A percentile compares a stretch with the other conserved stretches of the same genome.
phyloP scores from a whole-genome alignment of 306 rosid genomes.

The Echinosophora koreensis region DNA sequence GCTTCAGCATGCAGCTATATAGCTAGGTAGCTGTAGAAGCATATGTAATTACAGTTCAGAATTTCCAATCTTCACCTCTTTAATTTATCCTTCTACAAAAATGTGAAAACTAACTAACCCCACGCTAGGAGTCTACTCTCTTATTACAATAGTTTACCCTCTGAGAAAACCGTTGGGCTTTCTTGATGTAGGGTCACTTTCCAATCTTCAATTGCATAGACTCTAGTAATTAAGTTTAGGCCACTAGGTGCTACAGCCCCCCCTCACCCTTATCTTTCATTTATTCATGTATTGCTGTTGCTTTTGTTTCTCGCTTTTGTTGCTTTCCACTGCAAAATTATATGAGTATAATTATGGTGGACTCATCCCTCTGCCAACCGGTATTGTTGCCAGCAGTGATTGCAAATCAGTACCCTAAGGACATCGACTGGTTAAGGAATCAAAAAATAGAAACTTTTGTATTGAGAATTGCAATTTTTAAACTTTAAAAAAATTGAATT shows the following conservation, averaged over 20 bases:
- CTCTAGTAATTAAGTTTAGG: conserved; percentile 36
- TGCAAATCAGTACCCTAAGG: too few relatives aligned
- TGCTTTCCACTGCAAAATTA: conserved; percentile 55
- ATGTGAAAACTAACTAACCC: conserved; percentile 51
- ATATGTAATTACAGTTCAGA: conserved; percentile 37
- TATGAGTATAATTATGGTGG: conserved; percentile 49
- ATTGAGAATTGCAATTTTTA: too few relatives aligned
- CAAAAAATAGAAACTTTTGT: too few relatives aligned
- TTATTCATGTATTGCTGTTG: conserved; percentile 49
- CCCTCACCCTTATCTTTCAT: conserved; percentile 34
- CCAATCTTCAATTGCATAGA: conserved; percentile 51
- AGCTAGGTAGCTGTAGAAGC: conserved; percentile 56
- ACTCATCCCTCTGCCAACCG: conserved; percentile 48
- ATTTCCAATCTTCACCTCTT: conserved; percentile 10
- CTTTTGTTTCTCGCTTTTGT: conserved; percentile 47
- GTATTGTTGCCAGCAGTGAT: conserved; percentile 37
- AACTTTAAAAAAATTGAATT: too few relatives aligned
- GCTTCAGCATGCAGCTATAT: conserved; percentile 43
- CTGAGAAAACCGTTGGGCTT: conserved; percentile 67
- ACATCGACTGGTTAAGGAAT: too few relatives aligned
- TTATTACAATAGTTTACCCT: conserved; percentile 32
- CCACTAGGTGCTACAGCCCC: conserved; percentile 47
- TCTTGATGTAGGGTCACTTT: conserved; percentile 64
- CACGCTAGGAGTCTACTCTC: conserved; percentile 58
- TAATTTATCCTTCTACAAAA: conserved; percentile 34